phyloP scores from a whole-genome alignment of 225 moss, liverwort and hornwort genomes.

The Neckera pumila region DNA sequence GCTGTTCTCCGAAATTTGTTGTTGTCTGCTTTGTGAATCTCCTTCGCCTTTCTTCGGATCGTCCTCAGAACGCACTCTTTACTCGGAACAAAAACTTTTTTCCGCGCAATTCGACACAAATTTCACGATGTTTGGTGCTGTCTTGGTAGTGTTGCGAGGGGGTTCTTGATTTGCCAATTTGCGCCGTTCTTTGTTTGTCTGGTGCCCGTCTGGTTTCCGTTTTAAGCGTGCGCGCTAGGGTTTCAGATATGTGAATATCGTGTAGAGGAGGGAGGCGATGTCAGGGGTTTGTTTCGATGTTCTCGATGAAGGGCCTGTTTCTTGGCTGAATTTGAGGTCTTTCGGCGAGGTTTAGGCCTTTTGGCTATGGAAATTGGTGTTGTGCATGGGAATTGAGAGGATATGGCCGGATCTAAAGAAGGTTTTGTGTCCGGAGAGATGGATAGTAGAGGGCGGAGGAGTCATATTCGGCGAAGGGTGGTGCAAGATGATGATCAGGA shows the following conservation, averaged over 20 bases:
- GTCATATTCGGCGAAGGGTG: neutral
- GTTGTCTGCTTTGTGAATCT: neutral
- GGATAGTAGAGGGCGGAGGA: neutral
- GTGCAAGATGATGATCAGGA: neutral
- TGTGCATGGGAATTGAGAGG: neutral
- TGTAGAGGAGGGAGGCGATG: neutral
- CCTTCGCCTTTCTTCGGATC: neutral
- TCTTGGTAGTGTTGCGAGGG: neutral
- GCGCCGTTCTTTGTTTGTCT: neutral
- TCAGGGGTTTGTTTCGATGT: neutral
- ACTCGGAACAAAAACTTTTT: accelerated
- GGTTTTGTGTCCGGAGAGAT: neutral
- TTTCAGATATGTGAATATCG: neutral
- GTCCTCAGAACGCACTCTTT: neutral
- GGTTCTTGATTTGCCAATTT: neutral
- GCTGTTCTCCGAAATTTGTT: neutral
- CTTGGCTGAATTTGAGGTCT: neutral
- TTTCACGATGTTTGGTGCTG: neutral
- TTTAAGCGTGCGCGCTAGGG: neutral
- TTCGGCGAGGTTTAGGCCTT: neutral
- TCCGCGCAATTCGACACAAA: neutral
- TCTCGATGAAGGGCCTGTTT: neutral
- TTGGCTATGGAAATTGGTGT: neutral
- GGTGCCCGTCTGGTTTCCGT: neutral
- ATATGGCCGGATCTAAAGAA: neutral